Percentiles rank a stretch among this genome's conserved stretches.
Conservation (phyloP, 371 early-diverging fungal genomes). For the Sporodiniella umbellata region DNA sequence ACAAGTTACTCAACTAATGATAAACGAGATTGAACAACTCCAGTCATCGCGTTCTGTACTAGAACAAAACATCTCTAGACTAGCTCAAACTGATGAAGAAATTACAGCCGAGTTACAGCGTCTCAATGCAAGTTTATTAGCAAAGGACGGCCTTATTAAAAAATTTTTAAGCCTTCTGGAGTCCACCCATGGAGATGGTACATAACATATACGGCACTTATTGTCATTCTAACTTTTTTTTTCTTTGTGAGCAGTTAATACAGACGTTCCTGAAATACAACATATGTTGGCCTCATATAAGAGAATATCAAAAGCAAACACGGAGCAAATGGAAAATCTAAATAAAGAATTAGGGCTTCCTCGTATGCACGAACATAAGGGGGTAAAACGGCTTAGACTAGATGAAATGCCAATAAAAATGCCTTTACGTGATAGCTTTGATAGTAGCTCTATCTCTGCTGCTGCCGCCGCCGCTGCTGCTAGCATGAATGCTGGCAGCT, state of each 20-base stretch:
- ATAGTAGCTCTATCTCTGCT: constrained; percentile 3
- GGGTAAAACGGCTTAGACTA: neutral
- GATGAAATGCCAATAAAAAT: neutral
- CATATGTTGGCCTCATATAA: constrained; percentile 25
- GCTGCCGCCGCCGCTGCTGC: constrained; percentile 38
- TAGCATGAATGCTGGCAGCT: constrained; percentile 44
- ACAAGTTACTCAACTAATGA: constrained; percentile 30
- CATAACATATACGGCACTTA: neutral
- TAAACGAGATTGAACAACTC: constrained; percentile 44
- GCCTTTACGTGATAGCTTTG: neutral
- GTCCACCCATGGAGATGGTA: neutral
- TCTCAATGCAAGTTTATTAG: constrained; percentile 55
- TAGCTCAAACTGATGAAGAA: constrained; percentile 52
- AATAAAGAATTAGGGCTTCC: neutral
- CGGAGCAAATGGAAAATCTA: constrained; percentile 15
- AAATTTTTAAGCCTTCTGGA: constrained; percentile 44
- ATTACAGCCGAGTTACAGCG: constrained; percentile 57
- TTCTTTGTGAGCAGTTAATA: neutral
- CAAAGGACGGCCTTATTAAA: constrained; percentile 65
- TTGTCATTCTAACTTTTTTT: neutral
- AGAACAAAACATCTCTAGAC: constrained; percentile 32
- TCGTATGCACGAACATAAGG: neutral
- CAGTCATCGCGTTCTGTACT: constrained; percentile 26
- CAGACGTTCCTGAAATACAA: constrained; percentile 13
- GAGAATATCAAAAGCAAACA: constrained; percentile 14